Evolutionary conservation across 2,329 filamentous ascomycete species (phyloP), one percentile per base, ranked within the genome.

Genomic region (Neofusicoccum sp.): DNA sequence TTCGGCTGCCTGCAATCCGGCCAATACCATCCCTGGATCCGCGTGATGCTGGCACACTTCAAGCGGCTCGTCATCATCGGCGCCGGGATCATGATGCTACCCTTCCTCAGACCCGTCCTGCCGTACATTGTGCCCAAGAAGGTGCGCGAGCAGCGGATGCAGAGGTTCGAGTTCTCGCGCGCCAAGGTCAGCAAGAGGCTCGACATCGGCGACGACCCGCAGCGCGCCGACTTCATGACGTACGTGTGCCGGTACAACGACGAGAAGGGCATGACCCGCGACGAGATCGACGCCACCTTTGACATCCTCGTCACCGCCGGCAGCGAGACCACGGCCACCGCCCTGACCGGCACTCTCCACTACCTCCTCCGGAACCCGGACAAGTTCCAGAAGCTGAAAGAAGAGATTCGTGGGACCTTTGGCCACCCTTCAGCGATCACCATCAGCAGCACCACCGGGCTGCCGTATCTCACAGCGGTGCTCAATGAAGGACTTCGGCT

Each of bases 401-500:
- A 5, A 6, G 58, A 60, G 28, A 26, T 54, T 6, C 3, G 47
- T 2, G 26, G 7, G 1, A 11, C 24, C 14, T 38, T 38, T 3
- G 24, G n/a, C 9, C 14, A 11, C 1, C 26, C 12, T 3, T 41
- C 40, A 7, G 41, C 76, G 2, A 56, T 56, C 3, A 11, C 16
- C 11, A 31, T 59, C 20, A 16, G 40, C 2, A 40, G 14, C 9
- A 14, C 40, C 33, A 20, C 24, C 8, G 1, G 9, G 2, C 14
- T 48, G 56, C 43, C 43, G 12, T 59, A 41, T 40, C 24, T 59
- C 2, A 47, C 48, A 1, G 56, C 43, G 0, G 74, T 73, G 31
- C 66, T 80, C 8, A 73, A 77, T 16, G 78, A 80, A 63, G 73
- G 70, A 0, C 65, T 81, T 5, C 67, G 80, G 3, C 69, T 78